A percentile compares a stretch with the other conserved stretches of the same genome.
phyloP scores from a whole-genome alignment of 2,329 filamentous ascomycete genomes.

The Hypoxylon sp. region DNA sequence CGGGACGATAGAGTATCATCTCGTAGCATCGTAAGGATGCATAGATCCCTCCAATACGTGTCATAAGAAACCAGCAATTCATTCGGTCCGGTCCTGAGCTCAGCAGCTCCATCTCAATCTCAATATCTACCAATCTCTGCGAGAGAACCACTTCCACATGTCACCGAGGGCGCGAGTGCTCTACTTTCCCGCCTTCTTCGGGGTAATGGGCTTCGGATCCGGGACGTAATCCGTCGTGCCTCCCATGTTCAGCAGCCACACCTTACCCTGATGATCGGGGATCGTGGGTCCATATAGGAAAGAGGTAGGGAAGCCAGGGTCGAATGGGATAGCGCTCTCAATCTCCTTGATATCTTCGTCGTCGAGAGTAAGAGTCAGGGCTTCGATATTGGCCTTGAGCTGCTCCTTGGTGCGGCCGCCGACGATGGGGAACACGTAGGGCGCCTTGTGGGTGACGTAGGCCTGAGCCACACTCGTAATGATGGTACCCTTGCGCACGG shows the following conservation, averaged over 20 bases:
- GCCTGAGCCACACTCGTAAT: conserved; percentile 71
- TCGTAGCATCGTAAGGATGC: not conserved
- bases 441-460: conserved; percentile 65
- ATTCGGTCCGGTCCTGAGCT: not conserved
- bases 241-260: conserved; percentile 61
- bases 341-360: conserved; percentile 67
- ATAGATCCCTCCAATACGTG: not conserved
- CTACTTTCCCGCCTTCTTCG: conserved; percentile 60
- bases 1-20: not conserved
- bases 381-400: conserved; percentile 67
- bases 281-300: conserved; percentile 62
- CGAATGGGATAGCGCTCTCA: conserved; percentile 66
- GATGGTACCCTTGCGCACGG: conserved; percentile 65
- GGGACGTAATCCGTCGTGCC: conserved; percentile 66
- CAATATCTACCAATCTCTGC: conserved; percentile 2
- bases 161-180: conserved; percentile 43
- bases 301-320: conserved; percentile 68
- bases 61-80: not conserved
- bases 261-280: conserved; percentile 56
- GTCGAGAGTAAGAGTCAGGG: conserved; percentile 63
- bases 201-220: conserved; percentile 57
- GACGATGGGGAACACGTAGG: conserved; percentile 67
- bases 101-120: not conserved
- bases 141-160: conserved; percentile 40
- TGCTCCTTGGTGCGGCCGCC: conserved; percentile 67